These are phyloP conservation scores for Penicillium samsonianum DNA, from an alignment of 495 filamentous ascomycete species.

Conservation along the genomic window DNA sequence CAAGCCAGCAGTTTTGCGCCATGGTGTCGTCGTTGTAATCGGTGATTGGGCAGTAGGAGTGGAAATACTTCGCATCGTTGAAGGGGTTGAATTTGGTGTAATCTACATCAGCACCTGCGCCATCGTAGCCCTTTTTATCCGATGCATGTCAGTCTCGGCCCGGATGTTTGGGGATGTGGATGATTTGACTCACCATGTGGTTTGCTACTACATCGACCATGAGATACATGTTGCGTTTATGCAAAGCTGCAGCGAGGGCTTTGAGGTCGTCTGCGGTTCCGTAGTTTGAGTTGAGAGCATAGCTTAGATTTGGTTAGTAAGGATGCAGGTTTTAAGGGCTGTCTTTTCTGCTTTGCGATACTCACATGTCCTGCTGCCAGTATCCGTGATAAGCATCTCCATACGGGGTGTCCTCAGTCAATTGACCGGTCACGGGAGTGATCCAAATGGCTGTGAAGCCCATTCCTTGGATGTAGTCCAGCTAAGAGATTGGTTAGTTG, in stretches of 20 bases:
- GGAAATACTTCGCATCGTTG: slow-evolving; percentile 63
- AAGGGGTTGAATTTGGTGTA: slow-evolving; percentile 67
- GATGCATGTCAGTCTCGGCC: neutral
- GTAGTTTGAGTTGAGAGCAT: slow-evolving; percentile 63
- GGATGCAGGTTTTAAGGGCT: neutral
- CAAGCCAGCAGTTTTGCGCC: slow-evolving; percentile 62
- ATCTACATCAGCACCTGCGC: slow-evolving; percentile 55
- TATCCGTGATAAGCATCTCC: slow-evolving; percentile 72
- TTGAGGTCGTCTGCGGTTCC: slow-evolving; percentile 67
- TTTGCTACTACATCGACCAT: slow-evolving; percentile 84
- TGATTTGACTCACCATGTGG: slow-evolving; percentile 56
- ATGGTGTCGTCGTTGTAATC: slow-evolving; percentile 60
- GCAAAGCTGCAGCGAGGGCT: slow-evolving; percentile 58
- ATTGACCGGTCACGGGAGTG: slow-evolving; percentile 67
- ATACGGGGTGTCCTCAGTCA: slow-evolving; percentile 51
- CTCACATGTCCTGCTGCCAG: slow-evolving; percentile 67
- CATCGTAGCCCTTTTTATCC: slow-evolving; percentile 53
- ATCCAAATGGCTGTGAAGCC: slow-evolving; percentile 87
- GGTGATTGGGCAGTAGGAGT: slow-evolving; percentile 62
- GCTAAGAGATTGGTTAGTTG: slow-evolving; percentile 24
- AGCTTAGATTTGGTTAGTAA: slow-evolving; percentile 28
- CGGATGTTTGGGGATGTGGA: no score
- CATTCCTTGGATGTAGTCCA: slow-evolving; percentile 66
- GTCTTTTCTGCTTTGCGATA: neutral
- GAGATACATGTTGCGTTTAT: slow-evolving; percentile 66